Percentiles rank a stretch among this genome's conserved stretches.
Evolutionary conservation across 1,284 basidiomycete species (phyloP).

Genomic region (Anthracocystis setariae): DNA sequence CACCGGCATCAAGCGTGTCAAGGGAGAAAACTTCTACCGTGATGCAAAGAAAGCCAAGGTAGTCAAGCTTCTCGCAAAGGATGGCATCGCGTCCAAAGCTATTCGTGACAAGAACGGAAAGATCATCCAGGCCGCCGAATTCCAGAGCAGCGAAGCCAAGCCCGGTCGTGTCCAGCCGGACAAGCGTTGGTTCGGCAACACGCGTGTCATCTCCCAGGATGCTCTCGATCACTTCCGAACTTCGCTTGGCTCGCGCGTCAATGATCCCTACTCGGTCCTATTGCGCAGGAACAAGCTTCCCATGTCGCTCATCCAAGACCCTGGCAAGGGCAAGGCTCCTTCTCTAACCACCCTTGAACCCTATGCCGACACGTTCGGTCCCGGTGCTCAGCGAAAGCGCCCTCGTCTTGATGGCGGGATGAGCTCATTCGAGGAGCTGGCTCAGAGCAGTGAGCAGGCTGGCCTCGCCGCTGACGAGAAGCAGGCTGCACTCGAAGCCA

Average conservation of each 20-base stretch:
- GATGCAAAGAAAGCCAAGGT: slow-evolving; percentile 66
- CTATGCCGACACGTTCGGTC: slow-evolving; percentile 65
- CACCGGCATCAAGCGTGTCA: slow-evolving; percentile 54
- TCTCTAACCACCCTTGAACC: slow-evolving; percentile 63
- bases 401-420: slow-evolving; percentile 63
- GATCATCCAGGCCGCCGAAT: slow-evolving; percentile 63
- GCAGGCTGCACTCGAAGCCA: slow-evolving; percentile 52
- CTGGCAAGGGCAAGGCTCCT: slow-evolving; percentile 58
- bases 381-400: slow-evolving; percentile 64
- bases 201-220: slow-evolving; percentile 80
- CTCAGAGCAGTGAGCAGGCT: slow-evolving; percentile 50
- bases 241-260: slow-evolving; percentile 59
- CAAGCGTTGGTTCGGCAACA: slow-evolving; percentile 75
- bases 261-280: slow-evolving; percentile 65
- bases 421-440: slow-evolving; percentile 64
- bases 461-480: slow-evolving; percentile 57
- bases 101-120: slow-evolving; percentile 65
- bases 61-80: slow-evolving; percentile 65
- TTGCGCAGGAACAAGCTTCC: slow-evolving; percentile 66
- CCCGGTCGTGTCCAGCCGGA: slow-evolving; percentile 67
- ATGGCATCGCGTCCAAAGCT: slow-evolving; percentile 63
- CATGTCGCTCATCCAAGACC: slow-evolving; percentile 65
- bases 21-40: slow-evolving; percentile 67
- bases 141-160: slow-evolving; percentile 65
- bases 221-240: slow-evolving; percentile 72